phyloP scores from a whole-genome alignment of 2,329 filamentous ascomycete genomes.

The Orbilia quercus region DNA sequence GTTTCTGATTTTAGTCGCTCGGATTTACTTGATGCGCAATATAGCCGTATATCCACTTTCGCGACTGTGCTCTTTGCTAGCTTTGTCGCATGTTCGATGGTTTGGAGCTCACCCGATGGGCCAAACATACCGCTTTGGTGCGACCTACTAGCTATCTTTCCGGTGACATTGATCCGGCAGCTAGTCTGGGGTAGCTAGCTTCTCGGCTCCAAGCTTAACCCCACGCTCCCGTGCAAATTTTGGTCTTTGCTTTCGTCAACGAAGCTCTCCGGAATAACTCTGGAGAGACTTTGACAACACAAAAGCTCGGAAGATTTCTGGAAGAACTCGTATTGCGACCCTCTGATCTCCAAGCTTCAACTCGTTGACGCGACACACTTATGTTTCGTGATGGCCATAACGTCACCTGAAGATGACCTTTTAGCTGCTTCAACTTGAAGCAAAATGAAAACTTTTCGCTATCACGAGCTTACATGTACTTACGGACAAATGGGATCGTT shows the following conservation, averaged over 20 bases:
- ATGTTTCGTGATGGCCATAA: slow-evolving; percentile 34
- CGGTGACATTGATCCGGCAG: slow-evolving; percentile 46
- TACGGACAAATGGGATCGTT: neutral
- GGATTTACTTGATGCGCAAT: slow-evolving; percentile 56
- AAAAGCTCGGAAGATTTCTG: slow-evolving; percentile 44
- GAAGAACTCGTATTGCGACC: slow-evolving; percentile 30
- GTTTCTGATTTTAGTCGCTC: slow-evolving; percentile 52
- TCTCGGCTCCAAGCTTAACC: slow-evolving; percentile 21
- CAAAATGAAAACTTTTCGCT: slow-evolving; percentile 19
- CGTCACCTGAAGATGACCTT: slow-evolving; percentile 24
- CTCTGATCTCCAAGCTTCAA: slow-evolving; percentile 2
- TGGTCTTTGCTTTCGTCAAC: neutral
- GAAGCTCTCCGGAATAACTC: slow-evolving; percentile 48
- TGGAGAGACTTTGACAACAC: slow-evolving; percentile 50
- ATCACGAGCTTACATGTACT: slow-evolving; percentile 27
- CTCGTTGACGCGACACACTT: neutral
- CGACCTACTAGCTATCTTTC: slow-evolving; percentile 52
- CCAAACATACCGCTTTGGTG: slow-evolving; percentile 49
- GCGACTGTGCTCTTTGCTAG: slow-evolving; percentile 42
- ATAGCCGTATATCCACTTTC: slow-evolving; percentile 54
- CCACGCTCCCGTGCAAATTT: slow-evolving; percentile 19
- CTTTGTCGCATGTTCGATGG: slow-evolving; percentile 38
- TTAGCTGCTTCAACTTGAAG: slow-evolving; percentile 8
- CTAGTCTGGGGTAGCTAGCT: slow-evolving; percentile 48
- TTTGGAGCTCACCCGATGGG: slow-evolving; percentile 52